phyloP scores from a whole-genome alignment of 306 rosid genomes.

The Elaeagnus macrophylla region DNA sequence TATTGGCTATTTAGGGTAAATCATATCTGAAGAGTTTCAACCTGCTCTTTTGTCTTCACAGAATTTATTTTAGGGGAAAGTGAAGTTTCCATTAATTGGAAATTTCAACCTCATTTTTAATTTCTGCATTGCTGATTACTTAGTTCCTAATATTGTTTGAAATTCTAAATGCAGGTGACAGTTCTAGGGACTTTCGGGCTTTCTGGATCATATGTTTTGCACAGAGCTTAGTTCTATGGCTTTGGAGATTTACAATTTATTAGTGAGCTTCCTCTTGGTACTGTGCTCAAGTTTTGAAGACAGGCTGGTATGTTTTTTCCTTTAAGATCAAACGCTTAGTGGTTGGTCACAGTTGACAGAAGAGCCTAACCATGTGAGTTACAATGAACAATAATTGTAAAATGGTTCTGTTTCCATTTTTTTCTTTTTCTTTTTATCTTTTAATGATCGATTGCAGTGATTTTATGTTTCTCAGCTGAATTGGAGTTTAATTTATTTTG shows the following conservation, averaged over 20 bases:
- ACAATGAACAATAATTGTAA: slow-evolving; percentile 16
- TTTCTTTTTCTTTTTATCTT: background rate
- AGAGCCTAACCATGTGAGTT: slow-evolving; percentile 30
- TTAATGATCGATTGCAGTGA: no score
- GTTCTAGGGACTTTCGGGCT: slow-evolving; percentile 98
- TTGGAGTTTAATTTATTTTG: no score
- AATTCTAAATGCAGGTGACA: slow-evolving; percentile 47
- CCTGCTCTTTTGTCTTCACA: background rate
- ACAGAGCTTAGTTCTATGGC: slow-evolving; percentile 52
- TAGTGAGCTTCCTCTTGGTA: slow-evolving; percentile 23
- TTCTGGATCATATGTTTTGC: slow-evolving; percentile 87
- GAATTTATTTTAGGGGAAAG: background rate
- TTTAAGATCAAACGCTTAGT: slow-evolving; percentile 17
- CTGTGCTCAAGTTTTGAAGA: slow-evolving; percentile 25
- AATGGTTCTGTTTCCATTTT: slow-evolving; percentile 3
- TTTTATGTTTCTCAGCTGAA: no score
- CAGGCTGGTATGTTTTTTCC: slow-evolving; percentile 21
- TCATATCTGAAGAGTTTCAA: background rate
- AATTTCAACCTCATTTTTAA: slow-evolving; percentile 1
- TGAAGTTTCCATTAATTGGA: background rate
- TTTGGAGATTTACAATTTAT: slow-evolving; percentile 21
- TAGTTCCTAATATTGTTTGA: slow-evolving; percentile 12
- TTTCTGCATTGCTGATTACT: slow-evolving; percentile 4
- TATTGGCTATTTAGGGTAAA: no score
- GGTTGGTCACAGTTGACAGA: slow-evolving; percentile 42